Evolutionary conservation across 345 rosid genomes (phyloP).

Genomic region (Cardamine resedifolia): DNA sequence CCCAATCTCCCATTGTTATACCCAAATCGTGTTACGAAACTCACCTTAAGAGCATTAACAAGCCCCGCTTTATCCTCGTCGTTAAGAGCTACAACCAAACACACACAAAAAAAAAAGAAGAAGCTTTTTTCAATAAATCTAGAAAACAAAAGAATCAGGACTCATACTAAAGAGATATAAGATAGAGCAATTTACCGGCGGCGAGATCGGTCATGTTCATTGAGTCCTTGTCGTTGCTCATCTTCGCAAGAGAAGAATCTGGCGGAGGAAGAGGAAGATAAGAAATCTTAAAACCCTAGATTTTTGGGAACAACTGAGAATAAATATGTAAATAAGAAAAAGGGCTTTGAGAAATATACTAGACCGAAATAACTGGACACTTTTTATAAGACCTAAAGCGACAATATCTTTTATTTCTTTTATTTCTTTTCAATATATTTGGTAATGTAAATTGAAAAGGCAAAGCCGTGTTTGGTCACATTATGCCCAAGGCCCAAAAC

Average conservation of each 20-base stretch:
- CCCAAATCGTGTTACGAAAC: background rate
- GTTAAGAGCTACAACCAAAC: slow-evolving; percentile 54
- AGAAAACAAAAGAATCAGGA: background rate
- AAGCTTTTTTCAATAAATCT: background rate
- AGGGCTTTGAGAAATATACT: slow-evolving; percentile 16
- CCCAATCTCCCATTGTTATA: background rate
- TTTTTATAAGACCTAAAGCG: slow-evolving; percentile 16
- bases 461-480: background rate
- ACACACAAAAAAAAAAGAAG: background rate
- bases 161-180: background rate
- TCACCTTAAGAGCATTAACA: slow-evolving; percentile 78
- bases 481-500: slow-evolving; percentile 1
- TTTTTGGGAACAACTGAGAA: slow-evolving; percentile 20
- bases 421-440: background rate
- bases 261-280: slow-evolving; percentile 16
- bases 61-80: slow-evolving; percentile 75
- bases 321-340: background rate
- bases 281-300: slow-evolving; percentile 59
- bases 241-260: slow-evolving; percentile 36
- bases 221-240: slow-evolving; percentile 68
- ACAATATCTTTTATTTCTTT: background rate
- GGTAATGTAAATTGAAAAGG: background rate
- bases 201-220: slow-evolving; percentile 72
- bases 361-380: slow-evolving; percentile 23
- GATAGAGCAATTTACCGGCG: slow-evolving; percentile 43